Percentiles rank a stretch among this genome's conserved stretches.
Conservation (phyloP, 1,284 basidiomycete genomes). For the Apiotrichum gamsii region DNA sequence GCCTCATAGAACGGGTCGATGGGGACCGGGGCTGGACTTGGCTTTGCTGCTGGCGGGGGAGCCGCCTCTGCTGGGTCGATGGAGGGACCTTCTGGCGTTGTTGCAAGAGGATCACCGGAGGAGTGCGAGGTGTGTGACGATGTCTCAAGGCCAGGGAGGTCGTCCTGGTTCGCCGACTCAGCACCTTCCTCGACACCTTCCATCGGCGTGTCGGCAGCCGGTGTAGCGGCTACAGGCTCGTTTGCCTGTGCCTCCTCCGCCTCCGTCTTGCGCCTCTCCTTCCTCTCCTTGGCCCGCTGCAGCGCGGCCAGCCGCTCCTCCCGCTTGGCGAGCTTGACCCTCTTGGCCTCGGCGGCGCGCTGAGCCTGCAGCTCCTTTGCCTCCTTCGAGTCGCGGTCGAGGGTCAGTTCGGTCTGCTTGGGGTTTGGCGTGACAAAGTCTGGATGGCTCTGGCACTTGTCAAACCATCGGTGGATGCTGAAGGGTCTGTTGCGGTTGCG, state of each 20-base stretch:
- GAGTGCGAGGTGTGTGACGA: constrained; percentile 32
- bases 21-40: not conserved
- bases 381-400: constrained; percentile 36
- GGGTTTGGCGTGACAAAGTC: constrained; percentile 36
- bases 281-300: constrained; percentile 22
- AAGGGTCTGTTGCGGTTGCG: constrained; percentile 62
- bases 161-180: not conserved
- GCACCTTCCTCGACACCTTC: not conserved
- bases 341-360: constrained; percentile 13
- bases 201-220: not conserved
- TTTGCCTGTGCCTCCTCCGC: not conserved
- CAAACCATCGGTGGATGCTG: constrained; percentile 79
- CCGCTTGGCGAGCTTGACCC: constrained; percentile 17
- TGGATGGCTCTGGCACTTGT: constrained; percentile 60
- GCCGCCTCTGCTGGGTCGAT: constrained; percentile 13
- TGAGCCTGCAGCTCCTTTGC: constrained; percentile 26
- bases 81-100: not conserved
- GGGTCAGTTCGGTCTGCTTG: constrained; percentile 28
- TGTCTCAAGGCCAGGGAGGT: constrained; percentile 28
- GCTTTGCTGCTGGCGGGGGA: constrained; percentile 18
- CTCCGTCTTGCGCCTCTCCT: constrained; percentile 6
- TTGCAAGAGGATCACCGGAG: constrained; percentile 22
- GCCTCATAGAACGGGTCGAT: constrained; percentile 55
- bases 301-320: constrained; percentile 37
- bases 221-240: too few species aligned